These are phyloP conservation scores for Monosporascus sp. DNA, from an alignment of 2,329 filamentous ascomycete genomes.

Conservation along the genomic window DNA sequence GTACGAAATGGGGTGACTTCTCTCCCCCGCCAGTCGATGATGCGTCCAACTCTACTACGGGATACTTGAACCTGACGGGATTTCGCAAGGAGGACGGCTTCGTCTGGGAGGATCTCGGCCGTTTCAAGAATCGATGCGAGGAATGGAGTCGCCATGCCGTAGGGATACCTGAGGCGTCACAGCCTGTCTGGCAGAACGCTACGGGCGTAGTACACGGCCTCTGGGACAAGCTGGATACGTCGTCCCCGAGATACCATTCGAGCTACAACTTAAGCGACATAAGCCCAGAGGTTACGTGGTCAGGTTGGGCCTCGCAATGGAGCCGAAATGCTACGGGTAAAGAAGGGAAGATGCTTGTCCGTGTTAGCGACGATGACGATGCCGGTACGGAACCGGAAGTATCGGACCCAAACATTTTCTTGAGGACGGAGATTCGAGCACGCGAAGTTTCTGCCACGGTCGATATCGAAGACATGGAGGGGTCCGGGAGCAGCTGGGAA, in stretches of 20 bases:
- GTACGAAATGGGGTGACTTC: constrained; percentile 58
- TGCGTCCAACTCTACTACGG: constrained; percentile 24
- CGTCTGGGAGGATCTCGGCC: constrained; percentile 68
- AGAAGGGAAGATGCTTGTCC: constrained; percentile 64
- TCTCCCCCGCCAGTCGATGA: constrained; percentile 33
- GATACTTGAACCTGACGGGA: constrained; percentile 69
- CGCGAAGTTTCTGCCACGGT: constrained; percentile 67
- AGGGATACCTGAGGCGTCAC: constrained; percentile 35
- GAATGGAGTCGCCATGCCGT: constrained; percentile 54
- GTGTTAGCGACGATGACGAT: constrained; percentile 54
- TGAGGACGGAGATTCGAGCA: constrained; percentile 47
- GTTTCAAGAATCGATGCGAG: constrained; percentile 61
- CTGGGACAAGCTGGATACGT: constrained; percentile 60
- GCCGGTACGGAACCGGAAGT: constrained; percentile 39
- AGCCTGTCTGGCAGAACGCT: constrained; percentile 67
- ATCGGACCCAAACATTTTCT: constrained; percentile 26
- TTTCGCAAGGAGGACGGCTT: constrained; percentile 69
- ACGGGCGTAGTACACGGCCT: constrained; percentile 73
- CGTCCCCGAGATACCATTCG: constrained; percentile 39
- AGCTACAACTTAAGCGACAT: constrained; percentile 62
- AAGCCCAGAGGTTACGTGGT: constrained; percentile 62
- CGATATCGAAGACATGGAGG: constrained; percentile 66
- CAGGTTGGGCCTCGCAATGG: constrained; percentile 55
- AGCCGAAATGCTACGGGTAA: constrained; percentile 74
- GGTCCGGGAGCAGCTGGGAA: constrained; percentile 70